These are phyloP conservation scores for Coemansia sp. DNA, from an alignment of 192 early-diverging fungal genomes.

Conservation along the genomic window DNA sequence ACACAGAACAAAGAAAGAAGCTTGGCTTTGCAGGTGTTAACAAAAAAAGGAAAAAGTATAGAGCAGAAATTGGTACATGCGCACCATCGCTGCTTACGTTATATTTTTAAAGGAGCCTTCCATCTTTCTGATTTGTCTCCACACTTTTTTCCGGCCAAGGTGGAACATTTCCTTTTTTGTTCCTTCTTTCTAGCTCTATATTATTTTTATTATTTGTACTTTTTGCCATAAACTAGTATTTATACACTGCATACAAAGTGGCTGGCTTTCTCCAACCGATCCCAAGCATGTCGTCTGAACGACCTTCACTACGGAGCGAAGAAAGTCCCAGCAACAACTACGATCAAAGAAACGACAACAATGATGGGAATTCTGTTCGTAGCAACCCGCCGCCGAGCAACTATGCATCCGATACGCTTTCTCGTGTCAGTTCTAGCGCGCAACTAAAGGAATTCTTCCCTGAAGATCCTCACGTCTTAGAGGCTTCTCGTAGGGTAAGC, in stretches of 20 bases:
- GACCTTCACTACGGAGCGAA: not conserved
- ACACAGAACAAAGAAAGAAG: too few species aligned
- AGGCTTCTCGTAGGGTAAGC: conserved; percentile 29
- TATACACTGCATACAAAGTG: not conserved
- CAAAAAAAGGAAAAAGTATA: too few species aligned
- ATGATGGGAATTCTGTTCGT: not conserved
- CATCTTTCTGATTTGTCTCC: too few species aligned
- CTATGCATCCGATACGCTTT: not conserved
- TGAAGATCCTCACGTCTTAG: conserved; percentile 26
- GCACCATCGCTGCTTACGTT: too few species aligned
- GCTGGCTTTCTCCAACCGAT: not conserved
- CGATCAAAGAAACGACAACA: not conserved
- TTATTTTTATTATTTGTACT: not conserved
- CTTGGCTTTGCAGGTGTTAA: too few species aligned
- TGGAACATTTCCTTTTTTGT: not conserved
- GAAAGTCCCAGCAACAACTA: not conserved
- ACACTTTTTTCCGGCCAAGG: too few species aligned
- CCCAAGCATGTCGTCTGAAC: not conserved
- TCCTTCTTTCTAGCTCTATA: not conserved
- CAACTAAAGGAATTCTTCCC: conserved; percentile 34
- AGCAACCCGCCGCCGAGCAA: not conserved
- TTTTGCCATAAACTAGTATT: not conserved
- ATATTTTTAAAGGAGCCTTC: too few species aligned
- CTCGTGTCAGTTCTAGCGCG: conserved; percentile 5
- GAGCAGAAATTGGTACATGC: too few species aligned